Conservation (phyloP, 1,284 basidiomycete species). For the Cryptococcus sp. region DNA sequence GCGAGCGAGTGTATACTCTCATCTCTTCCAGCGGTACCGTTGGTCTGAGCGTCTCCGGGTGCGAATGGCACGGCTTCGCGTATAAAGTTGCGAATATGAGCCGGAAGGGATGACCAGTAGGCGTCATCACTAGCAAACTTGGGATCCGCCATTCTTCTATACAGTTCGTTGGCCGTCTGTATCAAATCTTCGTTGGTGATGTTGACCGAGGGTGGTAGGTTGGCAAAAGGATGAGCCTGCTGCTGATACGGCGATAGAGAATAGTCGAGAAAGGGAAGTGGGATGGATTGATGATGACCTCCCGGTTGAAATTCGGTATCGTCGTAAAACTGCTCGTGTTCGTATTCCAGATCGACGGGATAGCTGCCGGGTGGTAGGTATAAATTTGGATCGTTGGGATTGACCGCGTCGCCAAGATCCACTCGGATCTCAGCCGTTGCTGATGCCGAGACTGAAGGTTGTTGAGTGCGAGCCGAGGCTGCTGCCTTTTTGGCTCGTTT, state of each 20-base stretch:
- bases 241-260: conserved; percentile 12
- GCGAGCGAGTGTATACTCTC: conserved; percentile 61
- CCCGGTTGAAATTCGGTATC: conserved; percentile 17
- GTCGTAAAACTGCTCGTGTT: conserved; percentile 18
- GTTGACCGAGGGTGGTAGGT: conserved; percentile 31
- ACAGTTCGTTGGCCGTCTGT: conserved; percentile 48
- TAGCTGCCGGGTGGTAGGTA: conserved; percentile 9
- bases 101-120: conserved; percentile 57
- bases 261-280: conserved; percentile 30
- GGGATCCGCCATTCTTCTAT: conserved; percentile 48
- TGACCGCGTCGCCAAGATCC: conserved; percentile 1
- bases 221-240: conserved; percentile 30
- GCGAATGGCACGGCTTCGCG: conserved; percentile 55
- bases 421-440: background rate
- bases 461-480: conserved; percentile 15
- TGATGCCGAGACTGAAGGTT: background rate
- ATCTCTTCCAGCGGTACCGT: conserved; percentile 14
- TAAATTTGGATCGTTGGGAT: background rate
- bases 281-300: conserved; percentile 14
- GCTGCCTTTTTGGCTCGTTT: conserved; percentile 45
- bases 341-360: background rate
- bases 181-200: conserved; percentile 48
- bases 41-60: conserved; percentile 21
- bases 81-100: conserved; percentile 56
- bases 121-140: conserved; percentile 53